Evolutionary conservation across 495 filamentous ascomycete genomes (phyloP).

Genomic region (Clavariopsis aquatica): DNA sequence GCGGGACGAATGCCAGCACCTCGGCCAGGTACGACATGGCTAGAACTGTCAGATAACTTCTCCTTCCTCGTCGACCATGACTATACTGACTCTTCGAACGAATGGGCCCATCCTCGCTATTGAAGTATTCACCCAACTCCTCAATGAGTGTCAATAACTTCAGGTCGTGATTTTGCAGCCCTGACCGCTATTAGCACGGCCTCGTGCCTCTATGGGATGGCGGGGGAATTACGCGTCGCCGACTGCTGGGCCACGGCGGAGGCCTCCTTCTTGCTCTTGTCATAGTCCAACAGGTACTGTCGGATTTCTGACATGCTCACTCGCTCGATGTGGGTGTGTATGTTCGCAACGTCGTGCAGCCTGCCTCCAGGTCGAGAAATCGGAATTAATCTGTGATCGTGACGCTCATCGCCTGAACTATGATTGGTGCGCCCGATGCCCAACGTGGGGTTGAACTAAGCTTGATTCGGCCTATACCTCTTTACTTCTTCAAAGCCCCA

Average conservation of each 20-base stretch:
- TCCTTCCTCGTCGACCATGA: neutral
- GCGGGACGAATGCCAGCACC: conserved; percentile 59
- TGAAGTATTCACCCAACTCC: conserved; percentile 68
- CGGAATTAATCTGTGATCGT: neutral
- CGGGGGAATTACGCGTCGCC: conserved; percentile 53
- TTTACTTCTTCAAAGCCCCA: too few species aligned
- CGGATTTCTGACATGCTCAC: conserved; percentile 61
- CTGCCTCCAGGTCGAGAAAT: neutral
- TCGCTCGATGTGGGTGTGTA: neutral
- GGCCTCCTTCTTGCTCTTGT: conserved; percentile 64
- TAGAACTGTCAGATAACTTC: conserved; percentile 14
- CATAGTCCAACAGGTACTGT: conserved; percentile 65
- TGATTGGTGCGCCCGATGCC: conserved; percentile 35
- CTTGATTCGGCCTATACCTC: neutral
- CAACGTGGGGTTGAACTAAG: conserved; percentile 25
- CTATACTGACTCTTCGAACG: conserved; percentile 55
- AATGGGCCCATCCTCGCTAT: conserved; percentile 65
- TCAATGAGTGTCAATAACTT: conserved; percentile 69
- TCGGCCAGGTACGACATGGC: conserved; percentile 69
- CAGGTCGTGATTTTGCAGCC: conserved; percentile 61
- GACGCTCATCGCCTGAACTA: neutral
- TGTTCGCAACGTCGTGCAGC: conserved; percentile 1
- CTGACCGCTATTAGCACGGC: conserved; percentile 44
- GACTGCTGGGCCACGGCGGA: conserved; percentile 57
- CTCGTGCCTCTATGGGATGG: neutral